Conservation (phyloP, 2,329 filamentous ascomycete species). For the Cordyceps pruinosa region DNA sequence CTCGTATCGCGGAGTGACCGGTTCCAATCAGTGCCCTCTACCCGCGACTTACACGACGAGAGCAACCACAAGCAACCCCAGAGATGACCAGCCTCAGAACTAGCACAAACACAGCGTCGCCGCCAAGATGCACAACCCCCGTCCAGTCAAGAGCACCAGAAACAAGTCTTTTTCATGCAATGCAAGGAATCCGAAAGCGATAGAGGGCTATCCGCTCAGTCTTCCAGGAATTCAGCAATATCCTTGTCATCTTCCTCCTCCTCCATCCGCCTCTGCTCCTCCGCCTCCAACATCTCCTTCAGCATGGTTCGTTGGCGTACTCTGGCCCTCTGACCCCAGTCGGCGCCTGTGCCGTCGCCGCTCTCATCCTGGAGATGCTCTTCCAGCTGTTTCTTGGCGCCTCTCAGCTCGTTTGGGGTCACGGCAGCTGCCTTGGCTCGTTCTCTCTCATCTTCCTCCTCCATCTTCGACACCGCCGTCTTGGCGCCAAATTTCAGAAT, state of each 20-base stretch:
- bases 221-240: conserved; percentile 63
- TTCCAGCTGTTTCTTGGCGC: conserved; percentile 46
- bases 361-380: conserved; percentile 44
- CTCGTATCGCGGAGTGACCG: too few species aligned
- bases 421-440: conserved; percentile 52
- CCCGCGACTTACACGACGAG: too few species aligned
- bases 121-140: neutral
- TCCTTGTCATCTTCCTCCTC: conserved; percentile 68
- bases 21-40: too few species aligned
- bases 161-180: neutral
- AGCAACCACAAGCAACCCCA: too few species aligned
- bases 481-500: conserved; percentile 60
- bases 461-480: conserved; percentile 56
- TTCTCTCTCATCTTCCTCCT: conserved; percentile 46
- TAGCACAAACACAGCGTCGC: neutral
- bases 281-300: conserved; percentile 57
- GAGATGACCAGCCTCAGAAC: too few species aligned
- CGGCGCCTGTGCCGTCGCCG: conserved; percentile 40
- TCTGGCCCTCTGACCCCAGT: conserved; percentile 66
- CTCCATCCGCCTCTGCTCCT: conserved; percentile 48
- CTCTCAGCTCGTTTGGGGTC: conserved; percentile 59
- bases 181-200: neutral
- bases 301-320: conserved; percentile 61
- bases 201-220: conserved; percentile 27
- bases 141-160: neutral